Conservation (phyloP, 2,329 filamentous ascomycete genomes). For the Exophiala oligosperma region DNA sequence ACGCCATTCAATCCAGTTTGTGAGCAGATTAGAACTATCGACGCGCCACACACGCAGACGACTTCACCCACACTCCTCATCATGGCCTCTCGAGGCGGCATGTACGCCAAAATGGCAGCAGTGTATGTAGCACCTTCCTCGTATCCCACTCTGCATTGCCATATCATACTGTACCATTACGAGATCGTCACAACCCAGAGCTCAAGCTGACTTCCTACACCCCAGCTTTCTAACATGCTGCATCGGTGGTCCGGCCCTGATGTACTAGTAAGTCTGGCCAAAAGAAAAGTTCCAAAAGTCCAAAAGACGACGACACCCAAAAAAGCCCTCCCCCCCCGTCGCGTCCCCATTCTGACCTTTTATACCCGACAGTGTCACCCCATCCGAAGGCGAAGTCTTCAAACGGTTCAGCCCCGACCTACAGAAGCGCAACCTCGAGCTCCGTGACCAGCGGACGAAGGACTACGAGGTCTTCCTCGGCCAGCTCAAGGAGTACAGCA, state of each 20-base stretch:
- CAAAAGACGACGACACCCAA: no score
- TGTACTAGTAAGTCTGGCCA: slow-evolving; percentile 56
- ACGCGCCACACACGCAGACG: not conserved
- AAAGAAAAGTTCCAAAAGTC: no score
- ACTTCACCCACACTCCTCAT: not conserved
- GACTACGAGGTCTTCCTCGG: slow-evolving; percentile 88
- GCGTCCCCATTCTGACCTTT: no score
- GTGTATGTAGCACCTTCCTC: slow-evolving; percentile 50
- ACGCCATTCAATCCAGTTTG: no score
- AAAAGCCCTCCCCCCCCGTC: no score
- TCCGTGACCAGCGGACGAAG: slow-evolving; percentile 70
- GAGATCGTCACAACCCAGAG: no score
- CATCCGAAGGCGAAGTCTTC: slow-evolving; percentile 90
- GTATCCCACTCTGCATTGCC: not conserved
- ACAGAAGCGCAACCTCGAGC: slow-evolving; percentile 82
- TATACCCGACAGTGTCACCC: slow-evolving; percentile 42
- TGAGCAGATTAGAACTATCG: no score
- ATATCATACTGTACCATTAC: no score
- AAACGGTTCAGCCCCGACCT: slow-evolving; percentile 89
- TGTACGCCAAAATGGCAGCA: slow-evolving; percentile 67
- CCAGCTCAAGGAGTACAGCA: slow-evolving; percentile 82
- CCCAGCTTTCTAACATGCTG: slow-evolving; percentile 46
- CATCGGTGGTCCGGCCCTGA: slow-evolving; percentile 82
- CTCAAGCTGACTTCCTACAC: slow-evolving; percentile 1
- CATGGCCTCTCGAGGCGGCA: slow-evolving; percentile 38